These are phyloP conservation scores for Ophiocordyceps sinensis DNA, from an alignment of 2,329 filamentous ascomycete genomes.

Conservation along the genomic window DNA sequence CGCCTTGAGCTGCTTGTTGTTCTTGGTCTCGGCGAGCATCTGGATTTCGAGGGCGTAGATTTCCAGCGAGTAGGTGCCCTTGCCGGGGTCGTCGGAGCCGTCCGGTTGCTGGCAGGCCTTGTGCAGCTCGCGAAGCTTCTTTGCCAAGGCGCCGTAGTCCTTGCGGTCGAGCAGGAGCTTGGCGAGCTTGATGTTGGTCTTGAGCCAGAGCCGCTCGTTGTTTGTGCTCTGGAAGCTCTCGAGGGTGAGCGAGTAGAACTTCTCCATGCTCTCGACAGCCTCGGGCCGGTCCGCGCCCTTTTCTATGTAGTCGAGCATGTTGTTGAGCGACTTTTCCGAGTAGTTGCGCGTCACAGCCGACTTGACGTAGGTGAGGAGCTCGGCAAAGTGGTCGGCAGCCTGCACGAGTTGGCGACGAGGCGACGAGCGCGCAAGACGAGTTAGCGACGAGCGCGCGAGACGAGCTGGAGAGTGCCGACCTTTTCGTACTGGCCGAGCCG, in stretches of 20 bases:
- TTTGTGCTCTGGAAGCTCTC: constrained; percentile 94
- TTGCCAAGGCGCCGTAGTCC: constrained; percentile 66
- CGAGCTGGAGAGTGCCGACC: constrained; percentile 26
- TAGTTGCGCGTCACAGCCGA: constrained; percentile 95
- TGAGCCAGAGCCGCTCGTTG: constrained; percentile 92
- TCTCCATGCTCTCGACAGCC: constrained; percentile 69
- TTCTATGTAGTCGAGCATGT: constrained; percentile 96
- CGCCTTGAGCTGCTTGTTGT: constrained; percentile 91
- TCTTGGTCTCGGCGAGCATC: constrained; percentile 93
- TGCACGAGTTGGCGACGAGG: constrained; percentile 25
- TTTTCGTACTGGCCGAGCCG: constrained; percentile 77
- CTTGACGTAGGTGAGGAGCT: constrained; percentile 94
- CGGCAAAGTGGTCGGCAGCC: constrained; percentile 84
- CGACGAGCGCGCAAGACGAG: constrained; percentile 9
- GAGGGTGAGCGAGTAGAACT: constrained; percentile 88
- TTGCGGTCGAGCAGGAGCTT: constrained; percentile 84
- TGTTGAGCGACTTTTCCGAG: constrained; percentile 98
- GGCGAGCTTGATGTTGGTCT: constrained; percentile 94
- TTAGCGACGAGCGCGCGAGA: constrained; percentile 9
- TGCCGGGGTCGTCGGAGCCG: constrained; percentile 80
- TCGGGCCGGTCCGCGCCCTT: constrained; percentile 63
- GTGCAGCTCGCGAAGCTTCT: constrained; percentile 80
- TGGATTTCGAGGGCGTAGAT: constrained; percentile 96
- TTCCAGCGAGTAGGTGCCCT: constrained; percentile 91
- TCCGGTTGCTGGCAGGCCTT: constrained; percentile 77